Conservation (phyloP, 352 stramenopile species). For the Phytophthora sansomeana region DNA sequence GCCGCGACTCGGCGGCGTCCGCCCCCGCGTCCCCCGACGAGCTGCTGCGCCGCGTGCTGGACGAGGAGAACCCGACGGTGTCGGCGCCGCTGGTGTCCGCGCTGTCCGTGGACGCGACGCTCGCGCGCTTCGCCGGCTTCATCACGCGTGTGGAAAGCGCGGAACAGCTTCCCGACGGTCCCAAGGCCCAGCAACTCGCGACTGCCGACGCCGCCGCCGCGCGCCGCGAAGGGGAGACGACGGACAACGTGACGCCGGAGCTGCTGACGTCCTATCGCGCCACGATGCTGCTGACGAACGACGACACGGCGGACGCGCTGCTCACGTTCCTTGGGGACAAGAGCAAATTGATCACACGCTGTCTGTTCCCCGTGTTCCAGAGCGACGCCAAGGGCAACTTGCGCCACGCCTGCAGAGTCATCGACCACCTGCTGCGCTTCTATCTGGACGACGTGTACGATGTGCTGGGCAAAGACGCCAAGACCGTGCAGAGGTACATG, state of each 20-base stretch:
- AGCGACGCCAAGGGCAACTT: conserved; percentile 75
- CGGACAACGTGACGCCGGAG: conserved; percentile 60
- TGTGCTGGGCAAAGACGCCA: conserved; percentile 66
- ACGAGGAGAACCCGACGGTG: conserved; percentile 57
- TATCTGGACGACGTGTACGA: conserved; percentile 92
- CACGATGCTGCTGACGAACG: conserved; percentile 91
- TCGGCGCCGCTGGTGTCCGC: conserved; percentile 68
- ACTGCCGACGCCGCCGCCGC: conserved; percentile 15
- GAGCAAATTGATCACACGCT: conserved; percentile 76
- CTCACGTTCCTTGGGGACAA: conserved; percentile 87
- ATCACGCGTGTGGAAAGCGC: conserved; percentile 65
- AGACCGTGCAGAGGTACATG: conserved; percentile 82
- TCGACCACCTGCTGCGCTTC: conserved; percentile 88
- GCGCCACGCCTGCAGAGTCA: conserved; percentile 87
- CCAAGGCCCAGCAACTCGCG: conserved; percentile 39
- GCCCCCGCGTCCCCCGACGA: conserved; percentile 32
- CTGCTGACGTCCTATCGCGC: conserved; percentile 83
- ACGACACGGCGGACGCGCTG: conserved; percentile 81
- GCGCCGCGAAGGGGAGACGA: conserved; percentile 38
- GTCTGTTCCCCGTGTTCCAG: conserved; percentile 86
- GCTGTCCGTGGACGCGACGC: conserved; percentile 68
- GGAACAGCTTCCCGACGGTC: conserved; percentile 49
- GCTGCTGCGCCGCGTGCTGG: conserved; percentile 56
- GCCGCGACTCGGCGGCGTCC: conserved; percentile 35
- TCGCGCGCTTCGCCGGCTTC: conserved; percentile 63